These are phyloP conservation scores for Fusarium napiforme DNA, from an alignment of 2,329 filamentous ascomycete genomes.

Conservation along the genomic window DNA sequence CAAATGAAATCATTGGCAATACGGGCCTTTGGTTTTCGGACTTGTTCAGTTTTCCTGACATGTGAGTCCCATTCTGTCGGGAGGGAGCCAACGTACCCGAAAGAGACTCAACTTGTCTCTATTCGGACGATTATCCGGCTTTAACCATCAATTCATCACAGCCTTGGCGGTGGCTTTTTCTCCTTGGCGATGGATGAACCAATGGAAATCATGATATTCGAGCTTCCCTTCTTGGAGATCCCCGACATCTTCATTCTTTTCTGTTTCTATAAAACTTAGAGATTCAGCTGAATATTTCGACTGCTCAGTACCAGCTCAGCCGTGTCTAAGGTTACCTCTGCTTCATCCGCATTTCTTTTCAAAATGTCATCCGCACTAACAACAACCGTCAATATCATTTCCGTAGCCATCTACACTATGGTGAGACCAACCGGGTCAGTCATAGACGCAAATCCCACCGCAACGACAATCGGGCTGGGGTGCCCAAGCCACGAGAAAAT, in stretches of 20 bases:
- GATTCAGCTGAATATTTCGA: rapidly evolving
- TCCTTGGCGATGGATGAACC: background rate
- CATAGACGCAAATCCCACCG: background rate
- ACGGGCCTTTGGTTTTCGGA: too few species aligned
- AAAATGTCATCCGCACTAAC: background rate
- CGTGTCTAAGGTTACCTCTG: rapidly evolving
- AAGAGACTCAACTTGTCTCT: background rate
- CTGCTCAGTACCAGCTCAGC: background rate
- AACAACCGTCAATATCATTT: background rate
- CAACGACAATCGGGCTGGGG: background rate
- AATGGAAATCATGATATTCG: background rate
- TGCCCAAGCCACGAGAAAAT: background rate
- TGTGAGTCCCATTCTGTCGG: background rate
- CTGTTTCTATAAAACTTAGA: background rate
- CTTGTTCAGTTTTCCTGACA: rapidly evolving
- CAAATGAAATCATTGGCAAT: rapidly evolving
- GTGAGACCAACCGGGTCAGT: background rate
- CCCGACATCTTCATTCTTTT: background rate
- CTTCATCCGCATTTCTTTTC: too few species aligned
- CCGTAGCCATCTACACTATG: background rate
- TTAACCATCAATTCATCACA: background rate
- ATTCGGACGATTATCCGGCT: background rate
- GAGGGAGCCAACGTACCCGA: background rate
- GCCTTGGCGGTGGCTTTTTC: background rate
- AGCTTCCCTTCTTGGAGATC: background rate